Evolutionary conservation across 805 yeast genomes (phyloP), one percentile per base, ranked within the genome.

Genomic region (Scheffersomyces stipitis): DNA sequence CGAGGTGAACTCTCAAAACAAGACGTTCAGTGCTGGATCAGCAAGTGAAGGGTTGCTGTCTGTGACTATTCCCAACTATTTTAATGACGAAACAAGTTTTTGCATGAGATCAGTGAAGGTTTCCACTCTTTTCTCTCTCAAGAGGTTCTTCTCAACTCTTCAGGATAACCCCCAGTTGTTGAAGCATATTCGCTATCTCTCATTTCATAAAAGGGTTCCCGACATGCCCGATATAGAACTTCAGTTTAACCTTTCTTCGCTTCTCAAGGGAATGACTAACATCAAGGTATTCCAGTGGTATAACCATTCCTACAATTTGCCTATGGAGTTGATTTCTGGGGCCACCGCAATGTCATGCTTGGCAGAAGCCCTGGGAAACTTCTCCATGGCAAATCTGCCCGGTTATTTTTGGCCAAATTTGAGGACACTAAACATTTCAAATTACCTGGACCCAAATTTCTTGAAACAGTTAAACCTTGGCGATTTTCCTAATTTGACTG

Each of bases 41-140:
- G n/a, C n/a, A n/a, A n/a, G n/a, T n/a, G n/a, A n/a, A n/a, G n/a
- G n/a, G n/a, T n/a, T n/a, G n/a, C n/a, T n/a, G n/a, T n/a, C n/a
- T n/a, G n/a, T n/a, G n/a, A n/a, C n/a, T n/a, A n/a, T n/a, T n/a
- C n/a, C n/a, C n/a, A n/a, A n/a, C n/a, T n/a, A n/a, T n/a, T n/a
- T n/a, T n/a, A n/a, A n/a, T n/a, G n/a, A n/a, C n/a, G n/a, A n/a
- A n/a, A n/a, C n/a, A n/a, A n/a, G n/a, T n/a, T n/a, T n/a, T n/a
- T n/a, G n/a, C n/a, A n/a, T n/a, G n/a, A n/a, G n/a, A n/a, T 18
- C 39, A 9, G 26, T 31, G 12, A 37, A 31, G 6, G 36, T 45
- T 22, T 35, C 44, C 9, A 33, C 44, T 15, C 30, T 45, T 9
- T 42, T 42, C 23, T 39, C 44, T 16, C 33, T 45, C 24, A 45